Evolutionary conservation across 805 yeast genomes (phyloP), one percentile per base, ranked within the genome.

Genomic region (Naumovozyma castellii): DNA sequence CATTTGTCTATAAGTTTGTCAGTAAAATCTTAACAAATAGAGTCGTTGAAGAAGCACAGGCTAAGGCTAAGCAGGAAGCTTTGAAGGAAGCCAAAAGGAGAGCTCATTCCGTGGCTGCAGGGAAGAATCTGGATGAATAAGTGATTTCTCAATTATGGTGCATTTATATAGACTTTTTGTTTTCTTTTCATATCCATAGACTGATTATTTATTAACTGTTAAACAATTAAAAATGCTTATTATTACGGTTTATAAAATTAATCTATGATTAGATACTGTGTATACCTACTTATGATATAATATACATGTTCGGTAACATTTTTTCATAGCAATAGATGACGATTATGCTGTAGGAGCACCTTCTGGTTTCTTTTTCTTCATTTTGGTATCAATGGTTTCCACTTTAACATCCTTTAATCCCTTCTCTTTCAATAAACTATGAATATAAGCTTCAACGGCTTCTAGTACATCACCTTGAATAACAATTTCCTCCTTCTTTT

Each of bases 381-480:
- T 82, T 64, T 81, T 81, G 46, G 84, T 94, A 49, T 82, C 92
- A 15, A 83, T 72, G 51, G 78, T 83, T 62, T 87, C 96, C n/a
- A 88, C 90, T 64, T 86, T 86, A 45, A 88, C 83, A 44, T 82
- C 85, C 37, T 76, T 71, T 48, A 90, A 65, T 0, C 94, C 95
- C 64, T 85, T 82, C 51, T 85, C 92, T 49, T 79, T 77, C 50
- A 88, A 68, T 49, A 86, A 64, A 35, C 73, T 74, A 37, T 71
- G 75, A 45, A 88, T 75, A 51, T 82, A 83, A 4, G 67, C 82
- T 57, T 84, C 94, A 20, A 87, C 92, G 53, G 82, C 95, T 48
- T 87, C 96, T 42, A 87, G 82, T 34, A 88, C 92, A 62, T 90
- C 97, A 53, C 97, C 97, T 66, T 88, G 97, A 43, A 88, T 81